Evolutionary conservation across 805 yeast genomes (phyloP), one percentile per base, ranked within the genome.

Genomic region (Tetrapisispora fleetii): DNA sequence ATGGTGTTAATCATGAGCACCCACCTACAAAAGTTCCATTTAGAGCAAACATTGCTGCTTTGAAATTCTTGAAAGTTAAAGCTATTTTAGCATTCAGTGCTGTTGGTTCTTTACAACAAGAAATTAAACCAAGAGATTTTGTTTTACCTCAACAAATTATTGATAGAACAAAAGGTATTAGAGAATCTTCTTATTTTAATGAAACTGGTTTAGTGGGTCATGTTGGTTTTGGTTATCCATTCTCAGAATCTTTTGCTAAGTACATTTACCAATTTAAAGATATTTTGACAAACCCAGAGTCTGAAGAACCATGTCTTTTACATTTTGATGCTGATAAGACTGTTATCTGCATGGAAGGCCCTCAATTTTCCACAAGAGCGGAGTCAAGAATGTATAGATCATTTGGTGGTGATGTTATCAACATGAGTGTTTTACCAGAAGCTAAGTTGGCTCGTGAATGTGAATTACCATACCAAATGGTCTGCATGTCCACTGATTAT

Each of bases 401-500:
- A 35, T 85, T 93, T 83, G 97, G 96, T 49, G 98, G 96, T 8
- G 79, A 89, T 33, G 95, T 93, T 48, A 93, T 93, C 67, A 93
- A 93, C 73, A 93, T 93, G 99, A 83, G 95, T 46, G 93, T 88
- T 49, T 69, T 93, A 51, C 99, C 99, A n/a, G 99, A 93, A 72
- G 83, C 95, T 37, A 93, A 93, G 67, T 77, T 93, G 54, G 99
- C 99, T 3, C 80, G 95, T 62, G 99, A 93, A 70, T 96, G 98
- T 41, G 99, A 93, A 69, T 83, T 93, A 55, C 77, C 95, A 28
- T 93, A 93, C 70, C 98, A 91, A 69, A 93, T 93, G 97, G 78
- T 93, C 54, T 93, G 99, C 70, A 93, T 93, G 99, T 83, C 95
- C 1, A 93, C 99, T 3, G 99, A 93, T 67, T 93, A 93, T 69